These are phyloP conservation scores for Peronospora destructor DNA, from an alignment of 352 stramenopile genomes.

Conservation along the genomic window DNA sequence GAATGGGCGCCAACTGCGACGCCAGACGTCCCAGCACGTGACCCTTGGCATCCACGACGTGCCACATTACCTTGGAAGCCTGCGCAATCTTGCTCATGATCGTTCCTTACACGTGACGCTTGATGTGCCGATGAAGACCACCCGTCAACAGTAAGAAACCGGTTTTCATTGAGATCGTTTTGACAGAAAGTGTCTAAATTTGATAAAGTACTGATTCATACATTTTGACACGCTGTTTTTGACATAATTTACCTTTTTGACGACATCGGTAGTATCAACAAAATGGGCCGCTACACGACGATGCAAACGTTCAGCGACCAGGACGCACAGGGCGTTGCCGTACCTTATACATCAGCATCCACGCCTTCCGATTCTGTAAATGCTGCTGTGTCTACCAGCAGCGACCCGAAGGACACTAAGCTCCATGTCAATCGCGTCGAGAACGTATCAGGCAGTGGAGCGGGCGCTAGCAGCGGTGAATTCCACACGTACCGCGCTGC, in stretches of 20 bases:
- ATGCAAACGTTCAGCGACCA: conserved; percentile 83
- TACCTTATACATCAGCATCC: conserved; percentile 35
- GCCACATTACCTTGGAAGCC: conserved; percentile 87
- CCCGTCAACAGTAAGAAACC: not conserved
- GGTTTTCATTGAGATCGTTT: too few species aligned
- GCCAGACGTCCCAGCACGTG: conserved; percentile 95
- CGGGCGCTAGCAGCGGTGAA: conserved; percentile 91
- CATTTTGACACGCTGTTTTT: too few species aligned
- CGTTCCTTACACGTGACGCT: not conserved
- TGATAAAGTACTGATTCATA: too few species aligned
- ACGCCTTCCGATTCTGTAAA: not conserved
- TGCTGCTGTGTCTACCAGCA: conserved; percentile 1
- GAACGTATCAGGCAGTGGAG: conserved; percentile 93
- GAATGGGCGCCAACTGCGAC: conserved; percentile 92
- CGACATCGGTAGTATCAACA: not conserved
- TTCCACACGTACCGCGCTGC: conserved; percentile 96
- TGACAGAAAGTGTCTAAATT: too few species aligned
- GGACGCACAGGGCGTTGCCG: conserved; percentile 61
- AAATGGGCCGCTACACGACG: conserved; percentile 72
- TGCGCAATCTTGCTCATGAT: conserved; percentile 80
- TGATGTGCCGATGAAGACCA: not conserved
- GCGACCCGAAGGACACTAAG: conserved; percentile 20
- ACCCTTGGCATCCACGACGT: conserved; percentile 93
- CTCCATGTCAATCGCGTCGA: conserved; percentile 79
- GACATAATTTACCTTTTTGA: not conserved